Percentiles rank a stretch among this genome's conserved stretches.
phyloP scores from a whole-genome alignment of 2,329 filamentous ascomycete genomes.

The Didymella segeticola region DNA sequence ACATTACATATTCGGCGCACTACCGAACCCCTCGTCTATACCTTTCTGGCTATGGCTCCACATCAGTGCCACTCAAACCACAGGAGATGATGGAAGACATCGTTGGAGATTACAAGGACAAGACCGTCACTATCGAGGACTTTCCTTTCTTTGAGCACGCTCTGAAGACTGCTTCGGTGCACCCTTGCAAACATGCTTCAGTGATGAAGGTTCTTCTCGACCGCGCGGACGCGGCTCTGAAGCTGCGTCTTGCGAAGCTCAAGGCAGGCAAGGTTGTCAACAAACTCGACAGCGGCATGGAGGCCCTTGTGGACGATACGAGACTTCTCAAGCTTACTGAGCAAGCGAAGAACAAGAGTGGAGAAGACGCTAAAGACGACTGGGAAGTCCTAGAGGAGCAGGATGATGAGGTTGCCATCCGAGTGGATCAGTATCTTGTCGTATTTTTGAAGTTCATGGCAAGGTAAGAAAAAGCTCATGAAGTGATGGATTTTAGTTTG shows the following conservation, averaged over 20 bases:
- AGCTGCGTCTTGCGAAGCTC: constrained; percentile 84
- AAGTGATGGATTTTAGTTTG: constrained; percentile 60
- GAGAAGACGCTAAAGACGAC: constrained; percentile 56
- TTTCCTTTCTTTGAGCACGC: constrained; percentile 92
- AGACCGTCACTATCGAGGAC: constrained; percentile 97
- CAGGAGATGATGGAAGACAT: constrained; percentile 96
- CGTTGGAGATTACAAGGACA: constrained; percentile 95
- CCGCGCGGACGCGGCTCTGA: constrained; percentile 90
- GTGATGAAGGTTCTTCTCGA: constrained; percentile 99
- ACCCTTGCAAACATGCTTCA: constrained; percentile 95
- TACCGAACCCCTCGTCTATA: constrained; percentile 96
- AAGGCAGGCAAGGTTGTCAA: constrained; percentile 65
- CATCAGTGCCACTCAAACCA: constrained; percentile 81
- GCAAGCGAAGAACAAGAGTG: constrained; percentile 52
- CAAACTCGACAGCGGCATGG: constrained; percentile 69
- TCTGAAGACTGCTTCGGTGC: constrained; percentile 95
- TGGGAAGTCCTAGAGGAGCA: constrained; percentile 67
- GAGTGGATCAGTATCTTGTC: constrained; percentile 87
- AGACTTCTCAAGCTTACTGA: constrained; percentile 66
- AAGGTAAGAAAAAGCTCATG: constrained; percentile 38
- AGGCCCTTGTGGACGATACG: constrained; percentile 85
- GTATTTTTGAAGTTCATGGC: constrained; percentile 82
- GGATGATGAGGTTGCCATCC: constrained; percentile 79
- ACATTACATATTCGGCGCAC: constrained; percentile 97
- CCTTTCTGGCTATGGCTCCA: constrained; percentile 84